phyloP scores from a whole-genome alignment of 2,329 filamentous ascomycete genomes.

The Anisogramma anomala region DNA sequence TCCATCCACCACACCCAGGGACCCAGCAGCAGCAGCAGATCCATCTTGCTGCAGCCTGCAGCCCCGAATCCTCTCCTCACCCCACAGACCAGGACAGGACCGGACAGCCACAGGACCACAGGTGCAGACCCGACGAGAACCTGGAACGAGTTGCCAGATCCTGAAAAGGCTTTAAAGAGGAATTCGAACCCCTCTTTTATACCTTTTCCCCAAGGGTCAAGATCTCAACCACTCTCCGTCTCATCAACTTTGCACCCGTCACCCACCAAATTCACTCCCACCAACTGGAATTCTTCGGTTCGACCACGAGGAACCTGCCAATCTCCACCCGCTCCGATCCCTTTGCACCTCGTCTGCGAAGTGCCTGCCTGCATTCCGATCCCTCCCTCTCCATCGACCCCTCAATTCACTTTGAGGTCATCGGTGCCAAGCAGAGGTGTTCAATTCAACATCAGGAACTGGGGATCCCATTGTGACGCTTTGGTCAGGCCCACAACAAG shows the following conservation, averaged over 20 bases:
- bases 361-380: conserved; percentile 7
- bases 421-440: conserved; percentile 1
- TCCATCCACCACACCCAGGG: too few species aligned
- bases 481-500: conserved; percentile 6
- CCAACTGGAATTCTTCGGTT: conserved; percentile 31
- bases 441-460: not conserved
- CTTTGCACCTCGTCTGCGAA: conserved; percentile 20
- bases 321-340: conserved; percentile 25
- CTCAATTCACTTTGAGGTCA: conserved; percentile 8
- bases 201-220: conserved; percentile 4
- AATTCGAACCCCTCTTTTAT: conserved; percentile 12
- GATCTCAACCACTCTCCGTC: conserved; percentile 9
- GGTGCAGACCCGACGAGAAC: conserved; percentile 2
- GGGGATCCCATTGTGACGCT: conserved; percentile 4
- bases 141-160: not conserved
- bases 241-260: conserved; percentile 13
- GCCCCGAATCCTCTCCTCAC: conserved; percentile 16
- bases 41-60: conserved; percentile 7
- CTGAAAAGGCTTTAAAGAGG: conserved; percentile 8
- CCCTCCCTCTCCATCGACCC: conserved; percentile 6
- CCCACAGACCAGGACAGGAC: conserved; percentile 18
- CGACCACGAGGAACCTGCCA: conserved; percentile 33
- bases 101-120: conserved; percentile 9
- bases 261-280: conserved; percentile 11
- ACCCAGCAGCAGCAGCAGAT: too few species aligned